Conservation (phyloP, 768 basidiomycete species). For the Lactarius hengduanensis region DNA sequence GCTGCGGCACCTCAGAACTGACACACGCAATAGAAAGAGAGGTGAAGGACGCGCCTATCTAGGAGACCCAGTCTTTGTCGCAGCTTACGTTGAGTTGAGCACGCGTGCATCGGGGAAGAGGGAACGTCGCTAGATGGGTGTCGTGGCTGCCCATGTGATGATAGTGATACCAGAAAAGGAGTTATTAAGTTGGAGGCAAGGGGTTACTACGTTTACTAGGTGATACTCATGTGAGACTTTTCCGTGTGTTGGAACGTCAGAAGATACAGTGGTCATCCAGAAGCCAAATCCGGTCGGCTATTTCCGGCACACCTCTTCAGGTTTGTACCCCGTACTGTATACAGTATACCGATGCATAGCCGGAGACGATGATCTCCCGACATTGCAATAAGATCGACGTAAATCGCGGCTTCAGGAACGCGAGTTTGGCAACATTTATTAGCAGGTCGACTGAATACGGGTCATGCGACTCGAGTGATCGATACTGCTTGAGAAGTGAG, state of each 20-base stretch:
- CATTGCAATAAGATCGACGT: not conserved
- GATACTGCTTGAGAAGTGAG: too few relatives aligned
- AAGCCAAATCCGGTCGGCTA: too few relatives aligned
- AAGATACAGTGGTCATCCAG: too few relatives aligned
- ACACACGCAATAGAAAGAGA: not conserved
- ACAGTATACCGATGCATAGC: too few relatives aligned
- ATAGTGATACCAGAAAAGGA: conserved; percentile 14
- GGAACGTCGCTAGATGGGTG: conserved; percentile 63
- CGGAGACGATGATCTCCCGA: not conserved
- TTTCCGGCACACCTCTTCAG: conserved; percentile 43
- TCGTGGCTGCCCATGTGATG: conserved; percentile 39
- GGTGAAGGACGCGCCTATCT: conserved; percentile 31
- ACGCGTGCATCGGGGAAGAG: conserved; percentile 14
- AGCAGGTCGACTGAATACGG: too few relatives aligned
- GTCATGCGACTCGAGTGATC: too few relatives aligned
- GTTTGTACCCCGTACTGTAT: conserved; percentile 47
- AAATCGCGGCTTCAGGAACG: not conserved
- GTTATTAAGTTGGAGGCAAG: not conserved
- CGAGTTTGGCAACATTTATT: too few relatives aligned
- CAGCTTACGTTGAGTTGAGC: conserved; percentile 25
- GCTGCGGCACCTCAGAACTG: not conserved
- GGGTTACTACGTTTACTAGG: too few relatives aligned
- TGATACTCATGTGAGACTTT: conserved; percentile 29
- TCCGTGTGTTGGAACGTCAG: conserved; percentile 24
- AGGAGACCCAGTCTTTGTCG: conserved; percentile 23